Conservation (phyloP, 2,329 filamentous ascomycete genomes). For the Monosporascus ibericus region DNA sequence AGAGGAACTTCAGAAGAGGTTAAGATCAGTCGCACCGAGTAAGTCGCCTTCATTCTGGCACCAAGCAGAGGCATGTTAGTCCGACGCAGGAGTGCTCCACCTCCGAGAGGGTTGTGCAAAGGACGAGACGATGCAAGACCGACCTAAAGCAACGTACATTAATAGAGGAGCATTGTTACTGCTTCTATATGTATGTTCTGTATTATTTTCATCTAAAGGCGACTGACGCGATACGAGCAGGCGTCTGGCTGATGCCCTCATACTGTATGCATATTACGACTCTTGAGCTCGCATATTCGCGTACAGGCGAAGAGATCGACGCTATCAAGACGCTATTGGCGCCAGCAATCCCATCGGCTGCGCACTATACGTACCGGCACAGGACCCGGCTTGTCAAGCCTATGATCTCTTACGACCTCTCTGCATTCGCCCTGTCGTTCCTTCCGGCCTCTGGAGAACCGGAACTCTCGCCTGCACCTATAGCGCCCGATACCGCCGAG, state of each 20-base stretch:
- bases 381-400: slow-evolving; percentile 76
- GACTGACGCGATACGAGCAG: slow-evolving; percentile 33
- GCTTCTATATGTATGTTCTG: no score
- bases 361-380: slow-evolving; percentile 60
- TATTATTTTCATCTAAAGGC: background rate
- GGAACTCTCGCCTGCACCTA: slow-evolving; percentile 32
- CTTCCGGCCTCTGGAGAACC: slow-evolving; percentile 68
- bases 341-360: slow-evolving; percentile 51
- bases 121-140: no score
- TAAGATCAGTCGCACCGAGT: slow-evolving; percentile 64
- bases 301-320: slow-evolving; percentile 62
- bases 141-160: background rate
- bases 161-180: background rate
- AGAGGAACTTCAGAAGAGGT: slow-evolving; percentile 58
- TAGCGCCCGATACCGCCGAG: slow-evolving; percentile 28
- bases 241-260: slow-evolving; percentile 79
- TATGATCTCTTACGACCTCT: slow-evolving; percentile 74
- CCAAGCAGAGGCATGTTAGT: no score
- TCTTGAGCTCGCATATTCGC: slow-evolving; percentile 78
- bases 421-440: slow-evolving; percentile 82
- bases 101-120: no score
- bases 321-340: slow-evolving; percentile 53
- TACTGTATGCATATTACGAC: slow-evolving; percentile 77
- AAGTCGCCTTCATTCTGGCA: slow-evolving; percentile 27
- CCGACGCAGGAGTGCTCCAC: no score